Conservation (phyloP, 2,329 filamentous ascomycete genomes). For the Lasiodiplodia theobromae region DNA sequence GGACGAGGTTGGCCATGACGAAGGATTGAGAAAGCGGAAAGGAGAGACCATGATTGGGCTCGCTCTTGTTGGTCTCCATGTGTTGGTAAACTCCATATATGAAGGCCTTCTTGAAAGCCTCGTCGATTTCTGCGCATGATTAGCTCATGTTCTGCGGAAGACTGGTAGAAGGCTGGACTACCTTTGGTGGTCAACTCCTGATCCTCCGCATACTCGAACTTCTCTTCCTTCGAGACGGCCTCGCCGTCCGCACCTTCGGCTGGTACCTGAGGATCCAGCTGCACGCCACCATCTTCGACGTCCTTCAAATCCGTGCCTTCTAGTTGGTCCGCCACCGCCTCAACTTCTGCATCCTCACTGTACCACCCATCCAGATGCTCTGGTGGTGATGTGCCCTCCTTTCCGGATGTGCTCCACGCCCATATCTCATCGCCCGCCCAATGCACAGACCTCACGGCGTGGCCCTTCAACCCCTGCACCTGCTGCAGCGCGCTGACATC, state of each 20-base stretch:
- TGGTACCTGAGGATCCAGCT: constrained; percentile 40
- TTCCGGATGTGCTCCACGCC: constrained; percentile 65
- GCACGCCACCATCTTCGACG: constrained; percentile 58
- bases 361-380: constrained; percentile 61
- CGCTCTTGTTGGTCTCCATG: constrained; percentile 61
- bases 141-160: background rate
- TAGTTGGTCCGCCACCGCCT: constrained; percentile 49
- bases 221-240: constrained; percentile 43
- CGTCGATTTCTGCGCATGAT: constrained; percentile 65
- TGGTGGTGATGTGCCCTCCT: constrained; percentile 61
- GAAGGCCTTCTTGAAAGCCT: constrained; percentile 69
- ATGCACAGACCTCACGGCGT: constrained; percentile 70
- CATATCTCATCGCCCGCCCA: constrained; percentile 76
- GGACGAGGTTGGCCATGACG: constrained; percentile 68
- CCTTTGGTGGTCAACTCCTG: constrained; percentile 65
- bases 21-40: constrained; percentile 70
- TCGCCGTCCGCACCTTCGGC: constrained; percentile 44
- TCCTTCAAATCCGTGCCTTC: constrained; percentile 51
- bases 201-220: constrained; percentile 46
- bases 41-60: constrained; percentile 62
- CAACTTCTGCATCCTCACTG: constrained; percentile 42
- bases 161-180: constrained; percentile 37
- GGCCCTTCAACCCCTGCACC: constrained; percentile 68
- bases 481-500: constrained; percentile 63
- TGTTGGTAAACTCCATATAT: constrained; percentile 68